Evolutionary conservation across 2,329 filamentous ascomycete genomes (phyloP).

Genomic region (Colletotrichum musicola): DNA sequence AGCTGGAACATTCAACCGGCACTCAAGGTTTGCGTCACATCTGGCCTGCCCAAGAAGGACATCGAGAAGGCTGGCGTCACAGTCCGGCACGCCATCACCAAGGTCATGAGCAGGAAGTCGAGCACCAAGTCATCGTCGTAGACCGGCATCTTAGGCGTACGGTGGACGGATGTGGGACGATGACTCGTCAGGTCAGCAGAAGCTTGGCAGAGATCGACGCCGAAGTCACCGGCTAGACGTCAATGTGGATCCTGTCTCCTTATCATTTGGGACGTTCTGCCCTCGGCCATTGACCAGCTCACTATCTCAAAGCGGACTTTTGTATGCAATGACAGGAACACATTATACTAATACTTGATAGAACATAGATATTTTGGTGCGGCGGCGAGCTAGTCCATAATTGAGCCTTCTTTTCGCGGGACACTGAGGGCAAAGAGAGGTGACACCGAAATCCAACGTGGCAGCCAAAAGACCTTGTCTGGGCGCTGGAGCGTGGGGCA

Average conservation of each 20-base stretch:
- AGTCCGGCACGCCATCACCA: constrained; percentile 93
- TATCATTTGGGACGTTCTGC: not conserved
- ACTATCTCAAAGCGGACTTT: constrained; percentile 2
- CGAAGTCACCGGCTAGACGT: not conserved
- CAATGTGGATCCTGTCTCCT: not conserved
- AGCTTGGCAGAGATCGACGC: not conserved
- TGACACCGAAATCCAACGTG: not conserved
- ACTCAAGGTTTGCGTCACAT: constrained; percentile 91
- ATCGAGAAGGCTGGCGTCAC: constrained; percentile 91
- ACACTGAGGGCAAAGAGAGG: not conserved
- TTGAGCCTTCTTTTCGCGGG: not conserved
- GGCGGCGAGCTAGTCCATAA: not conserved
- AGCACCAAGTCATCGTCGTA: constrained; percentile 50
- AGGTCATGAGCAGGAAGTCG: constrained; percentile 80
- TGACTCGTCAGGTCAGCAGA: not conserved
- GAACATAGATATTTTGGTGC: not conserved
- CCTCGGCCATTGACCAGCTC: not conserved
- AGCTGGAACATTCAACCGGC: constrained; percentile 81
- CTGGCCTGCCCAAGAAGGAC: constrained; percentile 90
- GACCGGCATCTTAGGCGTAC: too few relatives aligned
- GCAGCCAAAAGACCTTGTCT: not conserved
- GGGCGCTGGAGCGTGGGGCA: not conserved
- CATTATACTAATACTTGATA: constrained; percentile 31
- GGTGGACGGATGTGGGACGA: not conserved
- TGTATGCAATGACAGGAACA: constrained; percentile 15